Evolutionary conservation across 176 grass and related monocot species (phyloP).

Genomic region (Cymbopogon citratus): DNA sequence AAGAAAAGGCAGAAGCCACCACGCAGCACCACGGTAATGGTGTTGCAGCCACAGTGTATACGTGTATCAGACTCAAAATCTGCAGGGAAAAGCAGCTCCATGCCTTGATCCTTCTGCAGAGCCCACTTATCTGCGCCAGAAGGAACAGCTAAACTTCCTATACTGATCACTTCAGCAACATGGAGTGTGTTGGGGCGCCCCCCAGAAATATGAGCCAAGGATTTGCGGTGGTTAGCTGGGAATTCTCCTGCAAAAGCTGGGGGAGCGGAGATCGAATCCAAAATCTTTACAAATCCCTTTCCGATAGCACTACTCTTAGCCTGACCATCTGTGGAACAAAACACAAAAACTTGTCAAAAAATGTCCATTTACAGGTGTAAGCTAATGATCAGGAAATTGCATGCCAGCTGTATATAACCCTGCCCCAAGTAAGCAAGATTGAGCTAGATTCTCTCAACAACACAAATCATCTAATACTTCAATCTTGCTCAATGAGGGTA

Average conservation of each 20-base stretch:
- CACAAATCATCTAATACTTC: conserved; percentile 18
- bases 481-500: conserved; percentile 37
- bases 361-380: conserved; percentile 15
- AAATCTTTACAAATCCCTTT: conserved; percentile 53
- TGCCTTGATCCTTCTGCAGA: conserved; percentile 41
- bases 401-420: conserved; percentile 3
- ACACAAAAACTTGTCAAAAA: conserved; percentile 31
- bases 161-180: conserved; percentile 55
- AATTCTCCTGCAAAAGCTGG: conserved; percentile 80
- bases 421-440: conserved; percentile 35
- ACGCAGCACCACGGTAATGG: conserved; percentile 48
- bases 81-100: conserved; percentile 39
- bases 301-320: conserved; percentile 8
- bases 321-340: conserved; percentile 38
- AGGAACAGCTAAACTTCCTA: conserved; percentile 34
- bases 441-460: conserved; percentile 16
- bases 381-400: conserved; percentile 4
- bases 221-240: conserved; percentile 37
- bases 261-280: conserved; percentile 73
- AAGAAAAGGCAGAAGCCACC: conserved; percentile 81
- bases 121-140: conserved; percentile 37
- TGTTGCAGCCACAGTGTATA: conserved; percentile 38
- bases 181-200: conserved; percentile 31
- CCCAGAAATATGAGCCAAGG: conserved; percentile 37
- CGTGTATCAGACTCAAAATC: conserved; percentile 44